Percentiles rank a stretch among this genome's conserved stretches.
phyloP scores from a whole-genome alignment of 2,329 filamentous ascomycete species.

The Neoscytalidium dimidiatum region DNA sequence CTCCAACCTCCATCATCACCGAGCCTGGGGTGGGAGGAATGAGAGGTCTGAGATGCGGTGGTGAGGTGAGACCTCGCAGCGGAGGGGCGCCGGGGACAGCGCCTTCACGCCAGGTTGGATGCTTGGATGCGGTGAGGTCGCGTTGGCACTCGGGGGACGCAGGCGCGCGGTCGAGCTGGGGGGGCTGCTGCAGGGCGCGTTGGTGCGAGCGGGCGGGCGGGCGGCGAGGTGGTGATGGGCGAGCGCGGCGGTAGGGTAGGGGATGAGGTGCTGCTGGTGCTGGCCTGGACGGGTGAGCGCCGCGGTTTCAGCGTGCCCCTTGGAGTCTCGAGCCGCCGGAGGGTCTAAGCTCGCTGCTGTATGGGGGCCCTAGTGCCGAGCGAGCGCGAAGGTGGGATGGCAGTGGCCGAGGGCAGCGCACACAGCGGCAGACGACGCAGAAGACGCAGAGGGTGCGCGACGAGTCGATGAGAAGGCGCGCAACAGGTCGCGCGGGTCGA shows the following conservation, averaged over 20 bases:
- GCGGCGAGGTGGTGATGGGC: conserved; percentile 17
- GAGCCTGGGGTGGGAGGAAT: conserved; percentile 19
- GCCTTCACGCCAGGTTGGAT: conserved; percentile 19
- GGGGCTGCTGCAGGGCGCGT: conserved; percentile 17
- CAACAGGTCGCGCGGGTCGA: background rate
- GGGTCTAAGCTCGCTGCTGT: conserved; percentile 13
- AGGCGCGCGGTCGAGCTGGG: conserved; percentile 11
- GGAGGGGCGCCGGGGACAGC: conserved; percentile 18
- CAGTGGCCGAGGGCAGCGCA: conserved; percentile 14
- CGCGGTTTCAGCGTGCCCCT: conserved; percentile 20
- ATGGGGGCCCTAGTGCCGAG: conserved; percentile 10
- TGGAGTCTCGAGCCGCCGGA: conserved; percentile 13
- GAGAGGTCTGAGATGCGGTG: conserved; percentile 13
- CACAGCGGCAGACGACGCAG: conserved; percentile 16
- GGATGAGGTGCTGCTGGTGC: conserved; percentile 20
- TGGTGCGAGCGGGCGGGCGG: conserved; percentile 13
- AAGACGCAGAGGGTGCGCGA: conserved; percentile 11
- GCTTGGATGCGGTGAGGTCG: conserved; percentile 8
- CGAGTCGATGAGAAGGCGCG: background rate
- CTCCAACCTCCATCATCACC: conserved; percentile 36
- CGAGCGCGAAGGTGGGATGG: conserved; percentile 12
- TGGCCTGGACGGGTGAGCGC: conserved; percentile 19
- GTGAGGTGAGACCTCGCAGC: conserved; percentile 20
- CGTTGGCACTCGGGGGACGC: conserved; percentile 5
- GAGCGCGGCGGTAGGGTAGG: conserved; percentile 21